Evolutionary conservation across 805 yeast species (phyloP).

Genomic region (Barnettozyma vustinii): DNA sequence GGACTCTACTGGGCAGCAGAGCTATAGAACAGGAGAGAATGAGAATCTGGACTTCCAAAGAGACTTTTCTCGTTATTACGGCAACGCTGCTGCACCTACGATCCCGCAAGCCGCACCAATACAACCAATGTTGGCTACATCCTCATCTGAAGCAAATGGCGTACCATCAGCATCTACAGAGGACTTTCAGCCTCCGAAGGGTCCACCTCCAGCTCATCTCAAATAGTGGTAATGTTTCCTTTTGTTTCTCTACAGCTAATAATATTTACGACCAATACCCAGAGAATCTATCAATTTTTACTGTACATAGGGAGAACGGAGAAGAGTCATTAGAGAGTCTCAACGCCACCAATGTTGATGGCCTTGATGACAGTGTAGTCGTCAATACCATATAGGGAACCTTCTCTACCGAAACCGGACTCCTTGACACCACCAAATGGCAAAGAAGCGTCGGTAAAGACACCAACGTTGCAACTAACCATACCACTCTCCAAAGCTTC

Average conservation of each 20-base stretch:
- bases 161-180: background rate
- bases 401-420: conserved; percentile 70
- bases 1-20: conserved; percentile 19
- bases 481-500: conserved; percentile 59
- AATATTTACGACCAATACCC: background rate
- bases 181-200: conserved; percentile 4
- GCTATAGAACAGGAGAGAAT: conserved; percentile 12
- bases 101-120: background rate
- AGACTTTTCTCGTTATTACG: conserved; percentile 23
- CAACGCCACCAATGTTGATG: conserved; percentile 40
- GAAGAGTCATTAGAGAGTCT: conserved; percentile 5
- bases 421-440: conserved; percentile 64
- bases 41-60: conserved; percentile 18
- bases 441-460: conserved; percentile 48
- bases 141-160: background rate
- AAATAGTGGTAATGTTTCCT: background rate
- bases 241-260: background rate
- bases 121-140: background rate
- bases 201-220: conserved; percentile 11
- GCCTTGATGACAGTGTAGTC: conserved; percentile 53
- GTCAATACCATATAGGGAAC: conserved; percentile 55
- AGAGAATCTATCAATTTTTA: background rate
- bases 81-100: conserved; percentile 1
- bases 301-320: background rate
- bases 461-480: conserved; percentile 58